These are phyloP conservation scores for Cordia subcordata DNA, from an alignment of 257 asterid genomes.

Conservation along the genomic window DNA sequence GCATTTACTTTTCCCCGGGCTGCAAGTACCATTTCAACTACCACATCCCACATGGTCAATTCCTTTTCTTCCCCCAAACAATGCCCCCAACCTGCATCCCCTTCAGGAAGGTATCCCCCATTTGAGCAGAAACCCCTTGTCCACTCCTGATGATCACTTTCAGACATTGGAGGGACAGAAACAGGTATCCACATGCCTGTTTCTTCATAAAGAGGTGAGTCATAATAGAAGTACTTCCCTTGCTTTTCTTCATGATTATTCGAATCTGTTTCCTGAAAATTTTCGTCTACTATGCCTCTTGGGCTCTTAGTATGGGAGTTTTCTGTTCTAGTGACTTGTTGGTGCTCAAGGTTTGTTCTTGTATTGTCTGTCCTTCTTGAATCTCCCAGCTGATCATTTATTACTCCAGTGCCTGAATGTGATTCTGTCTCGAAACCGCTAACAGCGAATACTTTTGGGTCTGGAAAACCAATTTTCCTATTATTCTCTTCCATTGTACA, in stretches of 20 bases:
- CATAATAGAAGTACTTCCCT: constrained; percentile 73
- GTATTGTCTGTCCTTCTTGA: constrained; percentile 17
- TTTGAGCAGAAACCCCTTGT: constrained; percentile 62
- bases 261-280: constrained; percentile 17
- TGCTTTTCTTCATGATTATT: constrained; percentile 25
- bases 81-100: constrained; percentile 58
- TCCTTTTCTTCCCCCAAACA: constrained; percentile 60
- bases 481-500: constrained; percentile 11
- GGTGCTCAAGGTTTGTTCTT: constrained; percentile 5
- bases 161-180: constrained; percentile 95
- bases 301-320: constrained; percentile 17
- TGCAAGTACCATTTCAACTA: constrained; percentile 80
- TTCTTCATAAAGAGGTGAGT: constrained; percentile 73
- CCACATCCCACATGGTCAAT: constrained; percentile 98
- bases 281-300: constrained; percentile 18
- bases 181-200: constrained; percentile 98
- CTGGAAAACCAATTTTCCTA: constrained; percentile 11
- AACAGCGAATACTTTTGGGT: constrained; percentile 15
- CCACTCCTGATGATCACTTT: constrained; percentile 80
- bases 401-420: background rate
- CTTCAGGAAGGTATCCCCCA: constrained; percentile 74
- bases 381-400: constrained; percentile 18
- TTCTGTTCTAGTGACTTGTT: constrained; percentile 3
- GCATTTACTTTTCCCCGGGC: constrained; percentile 84
- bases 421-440: background rate